Percentiles rank a stretch among this genome's conserved stretches.
phyloP scores from a whole-genome alignment of 176 grass and related monocot genomes.

The Hsuehochloa calcarea region DNA sequence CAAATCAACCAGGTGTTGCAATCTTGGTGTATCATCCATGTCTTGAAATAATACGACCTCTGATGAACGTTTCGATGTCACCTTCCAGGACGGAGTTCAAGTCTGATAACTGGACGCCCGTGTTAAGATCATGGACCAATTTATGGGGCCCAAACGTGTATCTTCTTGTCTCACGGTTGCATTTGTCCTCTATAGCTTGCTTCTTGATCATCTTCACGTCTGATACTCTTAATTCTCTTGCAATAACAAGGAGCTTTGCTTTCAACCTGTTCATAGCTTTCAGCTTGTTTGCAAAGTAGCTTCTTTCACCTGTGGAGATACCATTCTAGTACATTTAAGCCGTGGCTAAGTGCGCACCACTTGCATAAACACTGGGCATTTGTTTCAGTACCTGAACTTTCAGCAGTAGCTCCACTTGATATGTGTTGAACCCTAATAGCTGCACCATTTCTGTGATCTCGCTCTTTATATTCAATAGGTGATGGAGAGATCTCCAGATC shows the following conservation, averaged over 20 bases:
- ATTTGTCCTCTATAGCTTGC: conserved; percentile 32
- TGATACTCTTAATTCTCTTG: conserved; percentile 39
- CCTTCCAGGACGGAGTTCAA: conserved; percentile 72
- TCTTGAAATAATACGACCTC: conserved; percentile 55
- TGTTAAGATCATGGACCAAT: conserved; percentile 68
- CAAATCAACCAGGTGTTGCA: background rate
- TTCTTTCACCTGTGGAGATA: conserved; percentile 78
- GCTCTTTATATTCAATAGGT: conserved; percentile 28
- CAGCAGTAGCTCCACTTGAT: conserved; percentile 60
- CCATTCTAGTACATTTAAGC: background rate
- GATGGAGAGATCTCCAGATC: conserved; percentile 65
- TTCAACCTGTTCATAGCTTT: conserved; percentile 80
- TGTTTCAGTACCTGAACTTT: conserved; percentile 76
- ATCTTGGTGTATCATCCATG: conserved; percentile 25
- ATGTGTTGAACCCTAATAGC: conserved; percentile 54
- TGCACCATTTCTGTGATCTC: conserved; percentile 9
- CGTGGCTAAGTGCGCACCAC: background rate
- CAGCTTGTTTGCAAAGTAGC: conserved; percentile 75
- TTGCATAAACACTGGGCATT: conserved; percentile 15
- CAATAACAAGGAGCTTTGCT: conserved; percentile 74
- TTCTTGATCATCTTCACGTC: conserved; percentile 45
- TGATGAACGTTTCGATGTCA: conserved; percentile 69
- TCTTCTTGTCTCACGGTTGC: conserved; percentile 51
- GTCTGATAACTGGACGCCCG: conserved; percentile 67
- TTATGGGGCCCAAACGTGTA: conserved; percentile 71